Evolutionary conservation across 306 rosid genomes (phyloP).

Genomic region (Medicago ruthenica): DNA sequence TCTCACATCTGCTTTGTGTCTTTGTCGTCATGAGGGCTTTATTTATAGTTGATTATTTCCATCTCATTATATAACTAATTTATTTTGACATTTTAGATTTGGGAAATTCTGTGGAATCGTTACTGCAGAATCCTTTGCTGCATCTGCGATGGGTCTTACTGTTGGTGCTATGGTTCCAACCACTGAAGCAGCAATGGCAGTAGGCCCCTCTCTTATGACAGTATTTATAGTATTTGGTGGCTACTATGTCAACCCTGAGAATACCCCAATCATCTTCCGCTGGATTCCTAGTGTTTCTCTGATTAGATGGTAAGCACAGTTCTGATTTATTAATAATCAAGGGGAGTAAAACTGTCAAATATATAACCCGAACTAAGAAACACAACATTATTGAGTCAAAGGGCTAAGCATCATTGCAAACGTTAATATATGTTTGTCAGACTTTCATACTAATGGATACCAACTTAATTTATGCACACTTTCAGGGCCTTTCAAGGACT

Average conservation of each 20-base stretch:
- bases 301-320: conserved; percentile 76
- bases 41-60: conserved; percentile 27
- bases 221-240: conserved; percentile 95
- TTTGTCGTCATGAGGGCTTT: conserved; percentile 2
- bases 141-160: conserved; percentile 97
- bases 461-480: conserved; percentile 41
- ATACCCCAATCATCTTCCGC: conserved; percentile 88
- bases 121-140: conserved; percentile 87
- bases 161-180: conserved; percentile 98
- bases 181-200: conserved; percentile 95
- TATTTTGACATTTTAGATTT: conserved; percentile 60
- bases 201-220: conserved; percentile 96
- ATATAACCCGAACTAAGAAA: conserved; percentile 4
- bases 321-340: conserved; percentile 32
- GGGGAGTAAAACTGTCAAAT: conserved; percentile 37
- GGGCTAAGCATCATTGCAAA: conserved; percentile 15
- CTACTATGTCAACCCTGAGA: conserved; percentile 83
- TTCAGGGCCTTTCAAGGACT: conserved; percentile 98
- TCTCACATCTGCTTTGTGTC: background rate
- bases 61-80: conserved; percentile 39
- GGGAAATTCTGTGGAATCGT: conserved; percentile 91
- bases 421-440: conserved; percentile 30
- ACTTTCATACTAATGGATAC: conserved; percentile 27
- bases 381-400: conserved; percentile 4
- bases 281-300: conserved; percentile 94